Base-by-base conservation (phyloP, 2,329 filamentous ascomycete genomes). In the Didymella keratinophila region DNA sequence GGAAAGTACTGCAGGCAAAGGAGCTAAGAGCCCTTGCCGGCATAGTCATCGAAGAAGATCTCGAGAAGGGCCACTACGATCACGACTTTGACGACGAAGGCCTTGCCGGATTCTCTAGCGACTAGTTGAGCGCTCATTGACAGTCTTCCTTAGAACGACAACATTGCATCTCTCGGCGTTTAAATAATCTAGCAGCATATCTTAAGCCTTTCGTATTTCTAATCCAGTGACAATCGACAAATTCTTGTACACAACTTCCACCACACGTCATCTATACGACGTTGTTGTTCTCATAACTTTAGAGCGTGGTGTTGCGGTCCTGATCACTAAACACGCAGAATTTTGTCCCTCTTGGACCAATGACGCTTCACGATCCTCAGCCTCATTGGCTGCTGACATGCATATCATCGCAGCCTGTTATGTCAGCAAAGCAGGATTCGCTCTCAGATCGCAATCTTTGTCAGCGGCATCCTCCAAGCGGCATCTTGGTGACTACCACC, bases 21-120 rank as follows among this genome's bases (percentile, higher is more conserved):
- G 71, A 73, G 28, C 37, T 70, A 20, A 63, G 62, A 46, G 59
- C 48, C 5, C 49, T 72, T n/a, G 63, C 64, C 34, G 66, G 65
- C 4, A 67, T 71, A 2, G 51, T 56, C 28, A 48, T 51, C n/a
- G 63, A 68, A 9, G 64, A 69, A 16, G 60, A 65, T 23, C 52
- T 56, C 23, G 56, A 66, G 36, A 54, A 56, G 30, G 62, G 64
- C 12, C 51, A 61, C 47, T 53, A 56, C 23, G 53, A 56, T 3
- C 57, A 66, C 32, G 54, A 52, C 3, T 56, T 50, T 16, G 58
- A 64, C 2, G 61, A 62, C 14, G 65, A 65, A 18, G 62, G 63
- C 10, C 36, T 56, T 3, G 62, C 56, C 10, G 64, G 65, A 4
- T 68, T 65, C 32, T 65, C 43, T 1, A 46, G 32, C 18, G 23